Base-by-base conservation (phyloP, 768 basidiomycete species). In the Nidula microcarpa region DNA sequence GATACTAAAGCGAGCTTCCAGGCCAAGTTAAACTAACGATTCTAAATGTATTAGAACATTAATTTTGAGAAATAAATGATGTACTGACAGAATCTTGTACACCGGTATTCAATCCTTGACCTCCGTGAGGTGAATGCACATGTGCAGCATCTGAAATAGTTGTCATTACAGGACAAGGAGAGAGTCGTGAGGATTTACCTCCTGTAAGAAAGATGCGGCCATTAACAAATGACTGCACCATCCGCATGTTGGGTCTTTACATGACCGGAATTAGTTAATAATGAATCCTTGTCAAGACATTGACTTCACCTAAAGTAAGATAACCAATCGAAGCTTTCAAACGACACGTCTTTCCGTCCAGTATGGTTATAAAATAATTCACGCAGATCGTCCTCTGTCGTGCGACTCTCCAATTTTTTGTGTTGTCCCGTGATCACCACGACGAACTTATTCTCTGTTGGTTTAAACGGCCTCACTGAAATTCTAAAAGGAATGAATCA, bases 1-100 rank as follows among this genome's bases (percentile, higher is more conserved):
- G 53, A 45, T 5, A 62, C 62, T n/a, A 64, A 53, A 23, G 59
- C 47, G n/a, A 65, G 36, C 47, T 66, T 64, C 66, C 61, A 64
- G 8, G 37, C 37, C 37, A 39, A 39, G n/a, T 39, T 39, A 39
- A 39, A 39, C 37, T 39, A 39, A 8, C 9, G 8, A n/a, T 39
- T 8, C 37, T 8, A n/a, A 39, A 39, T 8, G 37, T 8, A 8
- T 39, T 39, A 56, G 56, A 63, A 35, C 6, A 14, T 23, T 0
- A n/a, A 16, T 6, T 23, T 33, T 30, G 16, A 51, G 13, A 17
- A 17, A n/a, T 17, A n/a, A n/a, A n/a, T n/a, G n/a, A n/a, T 30
- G 18, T 13, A 36, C 52, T 51, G 32, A 63, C 60, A 14, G 65
- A 55, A 49, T 64, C 65, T 51, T 64, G 65, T 35, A 66, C 51